These are phyloP conservation scores for Pythium apleroticum DNA, from an alignment of 352 stramenopile species.

Conservation along the genomic window DNA sequence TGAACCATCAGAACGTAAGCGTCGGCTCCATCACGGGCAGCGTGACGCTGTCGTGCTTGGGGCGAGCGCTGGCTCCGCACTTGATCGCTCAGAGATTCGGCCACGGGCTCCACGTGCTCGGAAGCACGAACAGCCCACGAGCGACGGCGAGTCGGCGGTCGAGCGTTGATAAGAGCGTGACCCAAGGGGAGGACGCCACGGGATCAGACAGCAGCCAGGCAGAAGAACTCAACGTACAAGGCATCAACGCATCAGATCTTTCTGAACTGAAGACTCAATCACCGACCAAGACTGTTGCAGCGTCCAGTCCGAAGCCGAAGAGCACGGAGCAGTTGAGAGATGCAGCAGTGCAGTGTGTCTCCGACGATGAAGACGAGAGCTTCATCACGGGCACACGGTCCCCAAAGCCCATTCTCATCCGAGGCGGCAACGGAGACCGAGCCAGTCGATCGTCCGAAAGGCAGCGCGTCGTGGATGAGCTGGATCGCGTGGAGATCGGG, in stretches of 20 bases:
- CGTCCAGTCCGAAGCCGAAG: not conserved
- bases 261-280: not conserved
- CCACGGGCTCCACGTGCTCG: not conserved
- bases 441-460: not conserved
- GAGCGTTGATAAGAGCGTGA: not conserved
- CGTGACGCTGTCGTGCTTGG: slow-evolving; percentile 23
- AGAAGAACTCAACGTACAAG: not conserved
- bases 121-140: not conserved
- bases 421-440: not conserved
- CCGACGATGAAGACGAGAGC: not conserved
- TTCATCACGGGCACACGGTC: not conserved
- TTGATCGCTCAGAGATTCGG: slow-evolving; percentile 7
- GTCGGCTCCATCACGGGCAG: slow-evolving; percentile 9
- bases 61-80: slow-evolving; percentile 13
- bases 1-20: slow-evolving; percentile 6
- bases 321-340: not conserved
- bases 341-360: slow-evolving; percentile 9
- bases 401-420: slow-evolving; percentile 19
- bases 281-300: not conserved
- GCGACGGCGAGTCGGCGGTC: not conserved
- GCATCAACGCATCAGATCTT: not conserved
- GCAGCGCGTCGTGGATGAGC: slow-evolving; percentile 10
- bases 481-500: slow-evolving; percentile 12
- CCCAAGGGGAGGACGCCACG: not conserved
- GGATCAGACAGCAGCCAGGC: not conserved